Evolutionary conservation across 2,329 filamentous ascomycete genomes (phyloP).

Genomic region (Diaporthe caulivora): DNA sequence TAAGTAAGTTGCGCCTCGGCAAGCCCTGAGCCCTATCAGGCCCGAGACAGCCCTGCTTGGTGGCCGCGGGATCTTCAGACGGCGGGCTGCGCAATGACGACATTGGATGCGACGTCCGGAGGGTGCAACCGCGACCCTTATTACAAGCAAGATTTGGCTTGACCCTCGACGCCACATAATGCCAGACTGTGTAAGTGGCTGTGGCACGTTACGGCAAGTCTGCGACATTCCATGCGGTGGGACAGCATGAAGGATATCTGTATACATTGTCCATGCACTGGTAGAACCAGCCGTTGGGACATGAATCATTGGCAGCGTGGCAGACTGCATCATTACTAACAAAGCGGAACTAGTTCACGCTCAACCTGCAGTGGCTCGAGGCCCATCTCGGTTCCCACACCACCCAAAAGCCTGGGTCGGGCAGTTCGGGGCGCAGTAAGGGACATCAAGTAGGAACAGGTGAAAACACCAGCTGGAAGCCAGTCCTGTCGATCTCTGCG

Average conservation of each 20-base stretch:
- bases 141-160: not conserved
- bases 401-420: not conserved
- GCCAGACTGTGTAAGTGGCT: constrained; percentile 1
- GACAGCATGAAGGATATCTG: not conserved
- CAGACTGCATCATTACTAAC: not conserved
- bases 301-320: constrained; percentile 10
- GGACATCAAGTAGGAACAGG: not conserved
- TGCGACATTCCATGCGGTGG: not conserved
- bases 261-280: not conserved
- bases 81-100: constrained; percentile 21
- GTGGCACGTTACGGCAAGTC: not conserved
- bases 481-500: constrained; percentile 5
- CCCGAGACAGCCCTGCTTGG: not conserved
- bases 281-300: not conserved
- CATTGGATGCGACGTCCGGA: not conserved
- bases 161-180: constrained; percentile 2
- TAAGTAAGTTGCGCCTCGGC: not conserved
- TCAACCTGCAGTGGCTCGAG: not conserved
- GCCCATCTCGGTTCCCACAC: not conserved
- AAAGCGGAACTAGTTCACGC: not conserved
- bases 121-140: not conserved
- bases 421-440: not conserved
- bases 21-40: not conserved
- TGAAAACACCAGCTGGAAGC: not conserved
- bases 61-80: not conserved